Percentiles rank a stretch among this genome's conserved stretches.
Evolutionary conservation across 768 basidiomycete species (phyloP).

Genomic region (Hygrophorus russula): DNA sequence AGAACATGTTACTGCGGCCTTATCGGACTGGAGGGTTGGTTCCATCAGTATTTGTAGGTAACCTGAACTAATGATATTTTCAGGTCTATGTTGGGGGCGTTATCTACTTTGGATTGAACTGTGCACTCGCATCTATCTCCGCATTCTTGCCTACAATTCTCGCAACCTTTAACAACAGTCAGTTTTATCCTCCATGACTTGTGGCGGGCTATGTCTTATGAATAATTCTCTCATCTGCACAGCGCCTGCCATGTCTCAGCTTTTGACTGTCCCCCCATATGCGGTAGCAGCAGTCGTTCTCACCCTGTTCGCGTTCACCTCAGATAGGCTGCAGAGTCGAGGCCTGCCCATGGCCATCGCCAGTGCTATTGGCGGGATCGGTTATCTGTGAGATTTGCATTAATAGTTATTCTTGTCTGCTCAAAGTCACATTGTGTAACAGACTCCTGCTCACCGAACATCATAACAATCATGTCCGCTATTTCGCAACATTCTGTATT

Average conservation of each 20-base stretch:
- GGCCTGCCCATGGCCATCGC: slow-evolving; percentile 35
- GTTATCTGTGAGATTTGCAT: slow-evolving; percentile 43
- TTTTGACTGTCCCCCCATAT: slow-evolving; percentile 78
- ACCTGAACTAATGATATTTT: background rate
- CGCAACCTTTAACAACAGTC: slow-evolving; percentile 59
- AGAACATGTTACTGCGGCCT: slow-evolving; percentile 55
- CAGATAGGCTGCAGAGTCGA: slow-evolving; percentile 58
- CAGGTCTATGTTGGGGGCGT: slow-evolving; percentile 57
- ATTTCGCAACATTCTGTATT: slow-evolving; percentile 72
- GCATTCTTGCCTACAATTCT: slow-evolving; percentile 82
- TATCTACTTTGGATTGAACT: slow-evolving; percentile 72
- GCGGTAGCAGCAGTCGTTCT: slow-evolving; percentile 59
- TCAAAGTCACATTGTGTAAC: background rate
- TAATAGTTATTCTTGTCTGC: background rate
- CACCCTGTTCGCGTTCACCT: slow-evolving; percentile 42
- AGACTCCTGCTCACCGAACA: slow-evolving; percentile 48
- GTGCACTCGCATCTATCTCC: slow-evolving; percentile 66
- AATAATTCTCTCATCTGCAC: slow-evolving; percentile 6
- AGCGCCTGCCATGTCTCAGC: slow-evolving; percentile 58
- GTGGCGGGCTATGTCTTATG: background rate
- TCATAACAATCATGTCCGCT: slow-evolving; percentile 48
- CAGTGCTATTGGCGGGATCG: slow-evolving; percentile 37
- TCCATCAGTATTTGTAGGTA: background rate
- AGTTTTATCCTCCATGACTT: slow-evolving; percentile 14
- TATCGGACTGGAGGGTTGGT: slow-evolving; percentile 60